These are phyloP conservation scores for Diaporthe citri DNA, from an alignment of 2,329 filamentous ascomycete genomes.

Conservation along the genomic window DNA sequence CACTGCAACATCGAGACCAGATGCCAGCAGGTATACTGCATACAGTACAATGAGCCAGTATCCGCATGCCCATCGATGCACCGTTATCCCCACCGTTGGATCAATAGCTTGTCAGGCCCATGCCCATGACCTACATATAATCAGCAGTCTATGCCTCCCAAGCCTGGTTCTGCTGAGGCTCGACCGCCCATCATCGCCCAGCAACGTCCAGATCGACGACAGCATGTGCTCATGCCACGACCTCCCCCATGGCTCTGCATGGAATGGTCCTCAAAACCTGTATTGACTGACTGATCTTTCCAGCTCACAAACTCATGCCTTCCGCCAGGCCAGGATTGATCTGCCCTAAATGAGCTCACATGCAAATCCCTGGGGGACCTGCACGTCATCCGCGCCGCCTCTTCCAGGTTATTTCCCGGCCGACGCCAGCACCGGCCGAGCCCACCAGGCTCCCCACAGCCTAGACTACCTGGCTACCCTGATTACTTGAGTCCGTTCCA, in stretches of 20 bases:
- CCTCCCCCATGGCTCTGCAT: neutral
- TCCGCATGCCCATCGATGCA: neutral
- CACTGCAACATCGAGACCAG: neutral
- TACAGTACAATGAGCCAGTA: neutral
- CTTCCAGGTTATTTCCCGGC: slow-evolving; percentile 34
- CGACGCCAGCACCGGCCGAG: slow-evolving; percentile 17
- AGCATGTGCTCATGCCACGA: neutral
- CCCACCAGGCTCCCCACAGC: slow-evolving; percentile 15
- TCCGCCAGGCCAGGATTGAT: neutral
- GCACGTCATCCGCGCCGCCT: slow-evolving; percentile 37
- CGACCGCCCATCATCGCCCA: neutral
- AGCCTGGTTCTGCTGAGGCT: neutral
- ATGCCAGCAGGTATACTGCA: neutral
- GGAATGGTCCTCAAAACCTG: slow-evolving; percentile 6
- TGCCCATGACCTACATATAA: slow-evolving; percentile 1
- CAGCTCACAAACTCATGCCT: neutral
- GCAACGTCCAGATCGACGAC: neutral
- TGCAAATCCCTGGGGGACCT: slow-evolving; percentile 18
- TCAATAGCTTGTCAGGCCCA: neutral
- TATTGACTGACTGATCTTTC: neutral
- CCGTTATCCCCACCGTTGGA: neutral
- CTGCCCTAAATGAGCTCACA: slow-evolving; percentile 19
- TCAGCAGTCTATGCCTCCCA: neutral
- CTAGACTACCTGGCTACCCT: neutral
- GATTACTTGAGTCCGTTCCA: neutral